Conservation (phyloP, 2,329 filamentous ascomycete genomes). For the Fusarium sororula region DNA sequence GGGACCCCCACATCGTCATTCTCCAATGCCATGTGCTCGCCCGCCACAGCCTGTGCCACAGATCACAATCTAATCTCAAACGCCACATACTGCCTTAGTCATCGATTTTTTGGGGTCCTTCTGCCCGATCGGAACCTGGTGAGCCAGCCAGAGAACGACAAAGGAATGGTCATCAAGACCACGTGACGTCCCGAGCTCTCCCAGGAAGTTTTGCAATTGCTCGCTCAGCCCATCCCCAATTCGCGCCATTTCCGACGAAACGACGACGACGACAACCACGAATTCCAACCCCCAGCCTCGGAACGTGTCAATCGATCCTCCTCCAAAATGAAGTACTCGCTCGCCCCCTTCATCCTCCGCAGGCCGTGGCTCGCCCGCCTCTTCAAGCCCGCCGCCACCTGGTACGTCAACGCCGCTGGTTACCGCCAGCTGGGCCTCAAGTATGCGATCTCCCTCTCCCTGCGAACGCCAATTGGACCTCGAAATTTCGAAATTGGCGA, state of each 20-base stretch:
- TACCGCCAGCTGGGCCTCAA: slow-evolving; percentile 92
- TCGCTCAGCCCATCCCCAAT: slow-evolving; percentile 47
- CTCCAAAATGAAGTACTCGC: slow-evolving; percentile 73
- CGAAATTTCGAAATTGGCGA: background rate
- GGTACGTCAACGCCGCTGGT: slow-evolving; percentile 89
- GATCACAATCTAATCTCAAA: background rate
- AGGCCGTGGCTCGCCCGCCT: slow-evolving; percentile 83
- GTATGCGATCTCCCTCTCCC: slow-evolving; percentile 60
- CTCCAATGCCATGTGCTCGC: background rate
- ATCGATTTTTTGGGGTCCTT: slow-evolving; percentile 1
- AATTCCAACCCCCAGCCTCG: slow-evolving; percentile 17
- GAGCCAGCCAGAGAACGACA: slow-evolving; percentile 31
- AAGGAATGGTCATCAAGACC: slow-evolving; percentile 45
- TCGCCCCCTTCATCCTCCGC: slow-evolving; percentile 79
- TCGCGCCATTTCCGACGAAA: slow-evolving; percentile 46
- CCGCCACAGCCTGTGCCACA: background rate
- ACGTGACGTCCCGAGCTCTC: slow-evolving; percentile 49
- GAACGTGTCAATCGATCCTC: slow-evolving; percentile 43
- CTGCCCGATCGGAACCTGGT: slow-evolving; percentile 23
- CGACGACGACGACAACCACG: slow-evolving; percentile 40
- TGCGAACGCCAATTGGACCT: slow-evolving; percentile 32
- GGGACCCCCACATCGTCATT: slow-evolving; percentile 32
- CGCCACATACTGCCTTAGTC: slow-evolving; percentile 1
- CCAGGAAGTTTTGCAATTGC: slow-evolving; percentile 43
- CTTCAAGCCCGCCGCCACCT: slow-evolving; percentile 83